Evolutionary conservation across 2,329 filamentous ascomycete species (phyloP).

Genomic region (Fusarium irregulare): DNA sequence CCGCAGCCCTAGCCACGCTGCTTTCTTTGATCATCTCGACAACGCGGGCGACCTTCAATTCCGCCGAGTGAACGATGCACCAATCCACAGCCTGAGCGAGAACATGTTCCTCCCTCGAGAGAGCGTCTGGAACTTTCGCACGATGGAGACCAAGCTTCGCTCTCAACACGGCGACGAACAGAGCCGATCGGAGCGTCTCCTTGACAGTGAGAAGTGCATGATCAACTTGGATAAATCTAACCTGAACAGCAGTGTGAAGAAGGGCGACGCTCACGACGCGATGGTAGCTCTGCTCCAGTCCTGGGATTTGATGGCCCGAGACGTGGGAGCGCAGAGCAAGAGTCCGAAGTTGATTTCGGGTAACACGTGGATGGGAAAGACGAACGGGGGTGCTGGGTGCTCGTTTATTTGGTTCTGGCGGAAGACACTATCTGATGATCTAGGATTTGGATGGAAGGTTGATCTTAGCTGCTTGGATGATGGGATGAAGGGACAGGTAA

Average conservation of each 20-base stretch:
- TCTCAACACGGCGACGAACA: slow-evolving; percentile 21
- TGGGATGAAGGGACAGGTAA: slow-evolving; percentile 27
- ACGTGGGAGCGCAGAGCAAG: slow-evolving; percentile 53
- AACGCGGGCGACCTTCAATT: slow-evolving; percentile 61
- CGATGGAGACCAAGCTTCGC: slow-evolving; percentile 41
- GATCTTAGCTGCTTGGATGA: slow-evolving; percentile 34
- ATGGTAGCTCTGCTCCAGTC: slow-evolving; percentile 49
- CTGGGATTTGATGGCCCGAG: slow-evolving; percentile 54
- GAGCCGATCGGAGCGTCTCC: slow-evolving; percentile 43
- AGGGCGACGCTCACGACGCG: slow-evolving; percentile 28
- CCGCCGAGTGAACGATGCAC: slow-evolving; percentile 59
- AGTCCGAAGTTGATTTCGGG: slow-evolving; percentile 51
- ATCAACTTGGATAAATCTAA: slow-evolving; percentile 30
- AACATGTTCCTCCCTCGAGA: slow-evolving; percentile 64
- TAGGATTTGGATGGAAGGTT: slow-evolving; percentile 30
- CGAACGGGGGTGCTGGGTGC: slow-evolving; percentile 9
- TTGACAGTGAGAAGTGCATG: slow-evolving; percentile 39
- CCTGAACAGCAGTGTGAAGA: slow-evolving; percentile 13
- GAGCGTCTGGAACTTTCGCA: slow-evolving; percentile 63
- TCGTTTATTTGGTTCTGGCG: slow-evolving; percentile 26
- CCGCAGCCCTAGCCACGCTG: slow-evolving; percentile 58
- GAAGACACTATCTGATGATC: slow-evolving; percentile 23
- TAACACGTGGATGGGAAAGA: slow-evolving; percentile 54
- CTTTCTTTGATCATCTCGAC: slow-evolving; percentile 64
- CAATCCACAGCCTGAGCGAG: slow-evolving; percentile 65